Base-by-base conservation (phyloP, 2,329 filamentous ascomycete species). In the Xylariaceae sp. region DNA sequence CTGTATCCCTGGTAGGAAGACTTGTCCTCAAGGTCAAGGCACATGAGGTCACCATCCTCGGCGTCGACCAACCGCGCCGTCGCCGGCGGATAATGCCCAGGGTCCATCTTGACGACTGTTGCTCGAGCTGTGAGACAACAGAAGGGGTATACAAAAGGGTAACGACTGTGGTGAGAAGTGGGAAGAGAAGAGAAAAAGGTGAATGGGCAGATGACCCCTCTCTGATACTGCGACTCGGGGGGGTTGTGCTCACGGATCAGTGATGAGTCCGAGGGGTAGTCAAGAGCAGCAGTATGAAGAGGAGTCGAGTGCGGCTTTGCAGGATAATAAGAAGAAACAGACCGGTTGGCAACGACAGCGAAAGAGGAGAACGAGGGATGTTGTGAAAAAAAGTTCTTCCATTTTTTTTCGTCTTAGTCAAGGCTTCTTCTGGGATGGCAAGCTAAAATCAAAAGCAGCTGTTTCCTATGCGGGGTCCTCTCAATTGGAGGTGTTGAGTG, bases 1-100 rank as follows among this genome's bases (percentile, higher is more conserved):
- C 92, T 96, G 80, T 90, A 92, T 69, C 94, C 94, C 74, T 95
- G 90, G 81, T 92, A 96, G 72, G 91, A 84, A 60, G 88, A 86
- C 76, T 92, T 92, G 80, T 97, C 92, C 76, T 94, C 83, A 68
- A 99, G 87, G 81, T 99, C 93, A 67, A 99, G 88, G 74, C 88
- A 89, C 78, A 95, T 83, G 71, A 89, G 80, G 59, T 82, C 81
- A 70, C 87, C 83, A 65, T 83, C 78, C 49, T 77, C 73, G 62
- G 74, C 71, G 65, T 76, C 79, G 65, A 79, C 75, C 64, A 84
- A 77, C 69, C 82, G 82, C 68, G 85, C 82, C 65, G 85, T 82
- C 64, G 87, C 85, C 52, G 87, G 86, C 52, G 80, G 76, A 65
- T 79, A 76, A 60, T 76, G 66, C 37, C 69, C 69, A 48, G 74